These are phyloP conservation scores for Diutina scorzettiae DNA, from an alignment of 1,139 yeast species.

Conservation along the genomic window DNA sequence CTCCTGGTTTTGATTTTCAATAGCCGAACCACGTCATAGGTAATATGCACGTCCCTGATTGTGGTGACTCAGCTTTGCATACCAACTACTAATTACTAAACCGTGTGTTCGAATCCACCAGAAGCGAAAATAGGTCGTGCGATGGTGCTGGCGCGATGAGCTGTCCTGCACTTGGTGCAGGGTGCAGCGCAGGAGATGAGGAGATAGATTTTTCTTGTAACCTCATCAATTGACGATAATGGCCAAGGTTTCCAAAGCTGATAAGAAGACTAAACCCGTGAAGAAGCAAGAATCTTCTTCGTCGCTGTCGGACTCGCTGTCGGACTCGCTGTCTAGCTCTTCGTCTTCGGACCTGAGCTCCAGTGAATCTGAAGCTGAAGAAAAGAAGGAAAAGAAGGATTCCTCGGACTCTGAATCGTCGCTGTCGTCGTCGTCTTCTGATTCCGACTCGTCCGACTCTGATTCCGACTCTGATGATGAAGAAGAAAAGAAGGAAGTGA, in stretches of 20 bases:
- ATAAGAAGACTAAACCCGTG: constrained; percentile 15
- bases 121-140: too few relatives aligned
- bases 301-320: constrained; percentile 8
- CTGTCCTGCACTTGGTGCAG: too few relatives aligned
- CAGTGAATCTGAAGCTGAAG: not conserved
- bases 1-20: too few relatives aligned
- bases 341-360: constrained; percentile 7
- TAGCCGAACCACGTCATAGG: too few relatives aligned
- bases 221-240: constrained; percentile 7
- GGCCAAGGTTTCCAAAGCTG: constrained; percentile 13
- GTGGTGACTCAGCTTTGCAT: too few relatives aligned
- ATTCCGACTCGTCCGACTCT: constrained; percentile 12
- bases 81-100: too few relatives aligned
- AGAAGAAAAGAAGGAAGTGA: not conserved
- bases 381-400: not conserved
- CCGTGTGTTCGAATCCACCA: too few relatives aligned
- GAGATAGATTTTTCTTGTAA: not conserved
- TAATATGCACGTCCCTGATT: too few relatives aligned
- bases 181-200: too few relatives aligned
- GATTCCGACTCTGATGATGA: constrained; percentile 8
- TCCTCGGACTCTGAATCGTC: not conserved
- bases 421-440: constrained; percentile 8
- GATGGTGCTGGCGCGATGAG: too few relatives aligned
- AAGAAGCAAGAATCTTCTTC: constrained; percentile 4
- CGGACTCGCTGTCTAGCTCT: constrained; percentile 9